These are phyloP conservation scores for Populus simonii DNA, from an alignment of 345 rosid species.

Conservation along the genomic window DNA sequence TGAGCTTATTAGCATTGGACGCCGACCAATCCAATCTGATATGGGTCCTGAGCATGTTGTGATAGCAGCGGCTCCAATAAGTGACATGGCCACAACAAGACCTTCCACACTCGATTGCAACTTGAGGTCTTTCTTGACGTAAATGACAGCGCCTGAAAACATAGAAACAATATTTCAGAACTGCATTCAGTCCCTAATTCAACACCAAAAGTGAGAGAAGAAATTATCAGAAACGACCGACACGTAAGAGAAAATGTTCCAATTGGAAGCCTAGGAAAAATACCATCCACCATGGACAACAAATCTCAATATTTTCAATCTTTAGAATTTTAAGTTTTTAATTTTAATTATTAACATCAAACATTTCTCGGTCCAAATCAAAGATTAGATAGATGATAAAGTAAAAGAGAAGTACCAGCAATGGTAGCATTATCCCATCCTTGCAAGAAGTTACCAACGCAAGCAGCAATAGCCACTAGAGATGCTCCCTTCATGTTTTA, in stretches of 20 bases:
- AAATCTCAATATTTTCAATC: not conserved
- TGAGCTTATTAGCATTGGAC: conserved; percentile 86
- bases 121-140: conserved; percentile 68
- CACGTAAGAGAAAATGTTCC: not conserved
- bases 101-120: conserved; percentile 72
- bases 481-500: conserved; percentile 73
- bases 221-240: not conserved
- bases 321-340: not conserved
- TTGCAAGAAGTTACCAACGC: conserved; percentile 92
- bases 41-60: conserved; percentile 94
- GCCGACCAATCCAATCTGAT: conserved; percentile 92
- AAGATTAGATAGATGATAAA: conserved; percentile 15
- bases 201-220: not conserved
- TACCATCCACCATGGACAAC: not conserved
- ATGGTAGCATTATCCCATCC: conserved; percentile 99
- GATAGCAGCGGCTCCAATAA: conserved; percentile 83
- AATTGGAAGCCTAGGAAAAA: not conserved
- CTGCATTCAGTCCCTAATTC: conserved; percentile 5
- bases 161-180: conserved; percentile 6
- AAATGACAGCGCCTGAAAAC: conserved; percentile 73
- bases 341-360: not conserved
- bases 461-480: conserved; percentile 84
- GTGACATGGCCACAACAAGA: conserved; percentile 90
- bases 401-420: conserved; percentile 54
- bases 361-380: not conserved